Evolutionary conservation across 1,284 basidiomycete genomes (phyloP).

Genomic region (Papiliotrema flavescens): DNA sequence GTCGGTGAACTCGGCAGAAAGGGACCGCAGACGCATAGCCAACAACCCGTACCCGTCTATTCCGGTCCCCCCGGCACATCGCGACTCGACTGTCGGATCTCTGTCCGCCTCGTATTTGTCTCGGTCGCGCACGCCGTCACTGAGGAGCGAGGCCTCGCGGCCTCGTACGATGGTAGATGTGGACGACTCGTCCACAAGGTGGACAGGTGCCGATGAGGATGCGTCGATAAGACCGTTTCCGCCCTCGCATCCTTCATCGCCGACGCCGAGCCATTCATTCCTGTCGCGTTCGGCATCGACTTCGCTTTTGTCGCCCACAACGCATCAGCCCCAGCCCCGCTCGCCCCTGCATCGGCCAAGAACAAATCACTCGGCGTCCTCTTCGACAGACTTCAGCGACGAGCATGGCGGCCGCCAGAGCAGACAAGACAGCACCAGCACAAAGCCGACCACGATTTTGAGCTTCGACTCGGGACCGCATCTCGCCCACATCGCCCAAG

Average conservation of each 20-base stretch:
- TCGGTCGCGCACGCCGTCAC: conserved; percentile 28
- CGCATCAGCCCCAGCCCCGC: neutral
- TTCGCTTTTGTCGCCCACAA: conserved; percentile 53
- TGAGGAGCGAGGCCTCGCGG: conserved; percentile 18
- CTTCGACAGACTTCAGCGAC: conserved; percentile 17
- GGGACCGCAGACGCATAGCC: conserved; percentile 27
- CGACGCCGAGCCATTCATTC: conserved; percentile 56
- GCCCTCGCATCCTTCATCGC: conserved; percentile 76
- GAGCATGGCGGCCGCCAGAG: conserved; percentile 42
- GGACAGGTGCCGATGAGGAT: conserved; percentile 68
- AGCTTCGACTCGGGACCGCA: conserved; percentile 75
- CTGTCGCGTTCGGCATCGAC: conserved; percentile 27
- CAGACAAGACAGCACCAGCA: conserved; percentile 60
- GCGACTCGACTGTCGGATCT: conserved; percentile 27
- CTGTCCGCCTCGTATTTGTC: conserved; percentile 23
- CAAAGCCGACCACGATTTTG: conserved; percentile 89
- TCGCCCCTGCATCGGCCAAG: neutral
- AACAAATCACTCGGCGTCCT: conserved; percentile 1
- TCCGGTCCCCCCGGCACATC: conserved; percentile 27
- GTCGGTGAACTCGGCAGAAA: conserved; percentile 16
- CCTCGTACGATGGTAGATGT: conserved; percentile 17
- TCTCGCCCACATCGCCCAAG: conserved; percentile 88
- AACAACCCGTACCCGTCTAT: conserved; percentile 47
- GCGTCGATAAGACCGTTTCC: conserved; percentile 81
- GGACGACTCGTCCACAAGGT: conserved; percentile 50